Evolutionary conservation across 768 basidiomycete species (phyloP), one percentile per base, ranked within the genome.

Genomic region (Lentinula aciculospora): DNA sequence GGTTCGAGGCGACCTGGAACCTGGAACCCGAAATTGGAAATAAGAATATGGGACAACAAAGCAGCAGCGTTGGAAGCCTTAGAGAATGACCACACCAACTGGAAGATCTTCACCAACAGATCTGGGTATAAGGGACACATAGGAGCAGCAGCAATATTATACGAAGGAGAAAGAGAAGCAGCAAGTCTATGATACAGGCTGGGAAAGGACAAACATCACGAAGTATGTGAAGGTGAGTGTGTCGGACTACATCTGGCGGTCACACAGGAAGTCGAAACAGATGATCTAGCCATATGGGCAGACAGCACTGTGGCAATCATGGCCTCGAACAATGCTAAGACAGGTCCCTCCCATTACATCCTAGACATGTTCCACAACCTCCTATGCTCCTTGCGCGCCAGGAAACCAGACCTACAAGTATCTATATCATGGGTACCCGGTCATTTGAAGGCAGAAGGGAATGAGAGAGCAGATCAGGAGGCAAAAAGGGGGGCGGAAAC

Each of bases 51-150:
- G 25, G 51, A 39, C 0, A 13, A 17, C 29, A 34, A 53, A 32
- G 25, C 15, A 6, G 19, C 32, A 53, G 51, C 31, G 10, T 7
- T 25, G 1, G 9, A 6, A 15, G 29, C n/a, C 10, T 9, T 53
- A 1, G 7, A 25, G 19, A 25, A 53, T 6, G 51, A 31, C 5
- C 61, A 7, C n/a, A n/a, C n/a, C n/a, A n/a, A n/a, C n/a, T n/a
- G n/a, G n/a, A n/a, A n/a, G n/a, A n/a, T n/a, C n/a, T 64, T 62
- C 45, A 46, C 63, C 5, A 60, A 65, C 34, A 60, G 64, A 4
- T 65, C 64, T 5, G 45, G 44, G 1, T 34, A 36, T 12, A 59
- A 60, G 4, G 53, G 57, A 25, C 39, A 31, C 9, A 53, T 63
- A 4, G 63, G 56, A 34, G 56, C 56, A 9, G 56, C 44, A 29